These are phyloP conservation scores for Xylariaceae sp. DNA, from an alignment of 2,329 filamentous ascomycete species.

Conservation along the genomic window DNA sequence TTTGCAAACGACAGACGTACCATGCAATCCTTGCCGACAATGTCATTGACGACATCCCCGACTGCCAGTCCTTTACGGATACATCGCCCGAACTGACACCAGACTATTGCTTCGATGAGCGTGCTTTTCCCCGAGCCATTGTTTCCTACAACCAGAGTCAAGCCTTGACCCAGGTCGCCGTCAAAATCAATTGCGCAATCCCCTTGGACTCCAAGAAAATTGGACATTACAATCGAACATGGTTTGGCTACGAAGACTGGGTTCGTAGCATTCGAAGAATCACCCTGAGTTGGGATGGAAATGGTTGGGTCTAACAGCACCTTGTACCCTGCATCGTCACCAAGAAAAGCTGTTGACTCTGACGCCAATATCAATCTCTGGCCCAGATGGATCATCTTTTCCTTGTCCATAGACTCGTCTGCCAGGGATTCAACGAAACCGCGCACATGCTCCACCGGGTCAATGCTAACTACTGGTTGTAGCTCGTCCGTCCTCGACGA, in stretches of 20 bases:
- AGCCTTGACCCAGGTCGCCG: slow-evolving; percentile 23
- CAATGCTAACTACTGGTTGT: slow-evolving; percentile 6
- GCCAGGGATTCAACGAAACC: slow-evolving; percentile 20
- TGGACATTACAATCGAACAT: slow-evolving; percentile 29
- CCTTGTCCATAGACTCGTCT: slow-evolving; percentile 14
- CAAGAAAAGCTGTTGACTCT: slow-evolving; percentile 1
- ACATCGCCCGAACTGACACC: slow-evolving; percentile 34
- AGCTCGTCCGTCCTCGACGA: not conserved
- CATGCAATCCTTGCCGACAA: slow-evolving; percentile 26
- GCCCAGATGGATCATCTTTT: slow-evolving; percentile 17
- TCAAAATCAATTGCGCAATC: slow-evolving; percentile 28
- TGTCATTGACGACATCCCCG: slow-evolving; percentile 33
- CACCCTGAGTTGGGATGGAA: slow-evolving; percentile 2
- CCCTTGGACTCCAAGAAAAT: slow-evolving; percentile 32
- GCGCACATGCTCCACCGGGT: slow-evolving; percentile 14
- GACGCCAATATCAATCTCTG: slow-evolving; percentile 18
- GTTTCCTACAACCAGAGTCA: slow-evolving; percentile 29
- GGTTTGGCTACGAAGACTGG: slow-evolving; percentile 28
- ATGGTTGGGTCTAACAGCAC: slow-evolving; percentile 15
- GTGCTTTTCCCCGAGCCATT: slow-evolving; percentile 34
- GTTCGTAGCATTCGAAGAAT: not conserved
- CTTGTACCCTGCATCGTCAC: slow-evolving; percentile 14
- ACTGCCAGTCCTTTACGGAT: slow-evolving; percentile 28
- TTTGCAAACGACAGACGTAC: slow-evolving; percentile 31
- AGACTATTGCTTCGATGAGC: slow-evolving; percentile 32